Evolutionary conservation across 2,329 filamentous ascomycete genomes (phyloP).

Genomic region (Samsoniella hepiali): DNA sequence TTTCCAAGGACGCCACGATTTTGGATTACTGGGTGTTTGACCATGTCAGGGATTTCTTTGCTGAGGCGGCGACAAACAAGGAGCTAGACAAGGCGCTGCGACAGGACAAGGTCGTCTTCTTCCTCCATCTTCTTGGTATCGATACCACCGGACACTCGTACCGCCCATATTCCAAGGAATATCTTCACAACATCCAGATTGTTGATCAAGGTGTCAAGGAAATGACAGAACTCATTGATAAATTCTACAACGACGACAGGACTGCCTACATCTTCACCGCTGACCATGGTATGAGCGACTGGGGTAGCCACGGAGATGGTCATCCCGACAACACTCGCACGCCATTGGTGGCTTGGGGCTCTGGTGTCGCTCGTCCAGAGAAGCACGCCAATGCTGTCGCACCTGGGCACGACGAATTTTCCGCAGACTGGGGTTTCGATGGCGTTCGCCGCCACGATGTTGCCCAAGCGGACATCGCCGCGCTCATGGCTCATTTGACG

Average conservation of each 20-base stretch:
- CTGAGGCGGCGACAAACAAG: conserved; percentile 71
- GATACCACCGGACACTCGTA: conserved; percentile 86
- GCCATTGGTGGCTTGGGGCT: conserved; percentile 88
- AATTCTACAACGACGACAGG: conserved; percentile 80
- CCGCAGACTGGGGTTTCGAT: conserved; percentile 81
- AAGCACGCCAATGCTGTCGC: conserved; percentile 54
- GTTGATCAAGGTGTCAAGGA: conserved; percentile 89
- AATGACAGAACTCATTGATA: conserved; percentile 74
- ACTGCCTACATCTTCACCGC: conserved; percentile 97
- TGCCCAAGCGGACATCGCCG: conserved; percentile 87
- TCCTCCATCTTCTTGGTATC: conserved; percentile 86
- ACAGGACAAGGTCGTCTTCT: conserved; percentile 89
- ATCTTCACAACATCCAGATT: conserved; percentile 88
- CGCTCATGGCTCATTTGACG: conserved; percentile 89
- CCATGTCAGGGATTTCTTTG: conserved; percentile 82
- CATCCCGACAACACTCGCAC: conserved; percentile 97
- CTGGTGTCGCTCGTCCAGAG: conserved; percentile 76
- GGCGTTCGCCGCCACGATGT: conserved; percentile 85
- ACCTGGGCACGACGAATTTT: conserved; percentile 87
- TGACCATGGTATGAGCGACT: conserved; percentile 98
- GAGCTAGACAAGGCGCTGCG: conserved; percentile 70
- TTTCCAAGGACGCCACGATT: conserved; percentile 73
- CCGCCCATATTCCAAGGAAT: conserved; percentile 92
- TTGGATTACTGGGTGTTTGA: conserved; percentile 97
- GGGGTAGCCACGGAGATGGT: conserved; percentile 97